phyloP scores from a whole-genome alignment of 192 early-diverging fungal genomes.

The Spinellus fusiger region DNA sequence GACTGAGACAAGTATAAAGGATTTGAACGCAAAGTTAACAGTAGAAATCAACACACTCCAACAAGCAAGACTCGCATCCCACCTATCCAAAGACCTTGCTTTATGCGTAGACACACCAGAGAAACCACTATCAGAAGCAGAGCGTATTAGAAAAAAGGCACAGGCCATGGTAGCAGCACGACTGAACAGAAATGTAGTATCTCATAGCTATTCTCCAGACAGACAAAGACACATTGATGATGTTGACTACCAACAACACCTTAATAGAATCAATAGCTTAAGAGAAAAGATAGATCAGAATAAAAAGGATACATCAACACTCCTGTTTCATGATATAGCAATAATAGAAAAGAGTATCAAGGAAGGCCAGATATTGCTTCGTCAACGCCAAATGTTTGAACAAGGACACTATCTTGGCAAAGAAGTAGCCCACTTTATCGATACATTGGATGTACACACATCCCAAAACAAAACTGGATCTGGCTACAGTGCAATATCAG shows the following conservation, averaged over 20 bases:
- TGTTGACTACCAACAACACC: not conserved
- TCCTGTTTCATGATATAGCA: slow-evolving; percentile 9
- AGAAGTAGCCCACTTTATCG: slow-evolving; percentile 25
- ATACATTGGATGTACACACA: not conserved
- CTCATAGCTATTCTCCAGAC: not conserved
- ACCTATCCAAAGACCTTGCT: not conserved
- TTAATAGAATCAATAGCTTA: not conserved
- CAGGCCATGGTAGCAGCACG: slow-evolving; percentile 46
- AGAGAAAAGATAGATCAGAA: not conserved
- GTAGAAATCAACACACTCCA: slow-evolving; percentile 11
- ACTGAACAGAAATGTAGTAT: slow-evolving; percentile 9
- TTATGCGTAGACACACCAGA: not conserved
- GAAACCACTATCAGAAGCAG: slow-evolving; percentile 40
- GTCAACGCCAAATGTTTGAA: slow-evolving; percentile 30
- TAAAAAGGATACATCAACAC: not conserved
- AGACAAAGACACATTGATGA: not conserved
- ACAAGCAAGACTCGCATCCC: slow-evolving; percentile 1
- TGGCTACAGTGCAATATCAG: not conserved
- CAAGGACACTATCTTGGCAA: slow-evolving; percentile 23
- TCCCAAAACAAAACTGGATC: not conserved
- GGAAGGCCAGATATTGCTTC: not conserved
- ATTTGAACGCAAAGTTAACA: slow-evolving; percentile 1
- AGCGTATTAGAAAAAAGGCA: slow-evolving; percentile 40
- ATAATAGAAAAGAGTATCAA: slow-evolving; percentile 5
- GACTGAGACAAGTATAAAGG: slow-evolving; percentile 13